phyloP scores from a whole-genome alignment of 257 asterid species.

The Forsythia suspensa region DNA sequence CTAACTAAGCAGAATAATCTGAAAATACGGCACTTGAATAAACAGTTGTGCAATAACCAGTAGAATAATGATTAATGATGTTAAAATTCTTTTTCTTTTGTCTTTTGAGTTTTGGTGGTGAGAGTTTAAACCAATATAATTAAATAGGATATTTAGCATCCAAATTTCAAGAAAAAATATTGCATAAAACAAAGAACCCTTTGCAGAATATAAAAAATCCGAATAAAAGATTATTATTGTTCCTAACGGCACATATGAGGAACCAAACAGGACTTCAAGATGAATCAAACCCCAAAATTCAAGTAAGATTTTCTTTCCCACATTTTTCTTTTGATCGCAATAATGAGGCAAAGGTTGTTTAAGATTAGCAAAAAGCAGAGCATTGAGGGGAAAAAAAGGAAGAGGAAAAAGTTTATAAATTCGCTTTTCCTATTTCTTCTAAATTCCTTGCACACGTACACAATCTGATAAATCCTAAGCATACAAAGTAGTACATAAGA shows the following conservation, averaged over 20 bases:
- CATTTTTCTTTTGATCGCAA: too few relatives aligned
- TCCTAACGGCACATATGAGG: not conserved
- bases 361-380: too few relatives aligned
- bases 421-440: too few relatives aligned
- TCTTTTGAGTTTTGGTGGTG: not conserved
- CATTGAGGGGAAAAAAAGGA: too few relatives aligned
- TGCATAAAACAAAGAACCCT: not conserved
- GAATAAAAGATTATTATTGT: not conserved
- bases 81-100: not conserved
- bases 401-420: too few relatives aligned
- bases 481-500: not conserved
- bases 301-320: too few relatives aligned
- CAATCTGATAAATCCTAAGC: too few relatives aligned
- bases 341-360: too few relatives aligned
- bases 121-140: not conserved
- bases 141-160: not conserved
- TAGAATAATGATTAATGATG: not conserved
- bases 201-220: not conserved
- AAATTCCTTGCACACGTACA: too few relatives aligned
- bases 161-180: not conserved
- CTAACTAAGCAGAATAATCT: not conserved
- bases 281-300: too few relatives aligned
- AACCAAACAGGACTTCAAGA: too few relatives aligned
- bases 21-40: not conserved
- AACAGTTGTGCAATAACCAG: not conserved